phyloP scores from a whole-genome alignment of 164 flowering plant genomes.

The Dillenia turbinata region DNA sequence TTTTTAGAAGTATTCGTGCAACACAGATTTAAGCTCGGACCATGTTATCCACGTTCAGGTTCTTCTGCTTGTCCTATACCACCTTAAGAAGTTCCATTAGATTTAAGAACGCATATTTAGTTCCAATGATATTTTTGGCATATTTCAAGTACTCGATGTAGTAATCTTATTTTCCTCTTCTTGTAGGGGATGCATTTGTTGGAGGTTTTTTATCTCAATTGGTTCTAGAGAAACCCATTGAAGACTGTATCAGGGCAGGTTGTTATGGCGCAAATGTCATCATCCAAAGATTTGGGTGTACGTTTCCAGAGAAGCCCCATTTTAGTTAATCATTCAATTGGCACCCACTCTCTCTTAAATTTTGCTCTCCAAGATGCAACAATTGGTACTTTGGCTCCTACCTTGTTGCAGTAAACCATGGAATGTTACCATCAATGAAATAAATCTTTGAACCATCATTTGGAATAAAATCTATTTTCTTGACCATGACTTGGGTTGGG shows the following conservation, averaged over 20 bases:
- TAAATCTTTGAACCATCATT: too few species aligned
- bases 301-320: slow-evolving; percentile 91
- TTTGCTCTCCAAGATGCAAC: too few species aligned
- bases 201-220: slow-evolving; percentile 89
- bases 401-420: too few species aligned
- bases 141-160: neutral
- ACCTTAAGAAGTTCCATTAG: neutral
- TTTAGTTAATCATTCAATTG: slow-evolving; percentile 24
- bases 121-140: neutral
- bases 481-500: too few species aligned
- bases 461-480: too few species aligned
- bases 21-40: too few species aligned
- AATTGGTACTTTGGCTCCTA: too few species aligned
- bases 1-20: too few species aligned
- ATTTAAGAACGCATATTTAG: neutral
- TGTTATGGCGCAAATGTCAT: slow-evolving; percentile 83
- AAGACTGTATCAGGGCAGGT: slow-evolving; percentile 80
- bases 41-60: too few species aligned
- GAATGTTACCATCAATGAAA: too few species aligned
- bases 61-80: too few species aligned
- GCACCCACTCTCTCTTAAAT: neutral
- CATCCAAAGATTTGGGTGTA: slow-evolving; percentile 96
- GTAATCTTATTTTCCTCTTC: neutral
- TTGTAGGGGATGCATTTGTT: slow-evolving; percentile 89
- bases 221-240: slow-evolving; percentile 82